Evolutionary conservation across 1,284 basidiomycete species (phyloP), one percentile per base, ranked within the genome.

Genomic region (Apiotrichum sp.): DNA sequence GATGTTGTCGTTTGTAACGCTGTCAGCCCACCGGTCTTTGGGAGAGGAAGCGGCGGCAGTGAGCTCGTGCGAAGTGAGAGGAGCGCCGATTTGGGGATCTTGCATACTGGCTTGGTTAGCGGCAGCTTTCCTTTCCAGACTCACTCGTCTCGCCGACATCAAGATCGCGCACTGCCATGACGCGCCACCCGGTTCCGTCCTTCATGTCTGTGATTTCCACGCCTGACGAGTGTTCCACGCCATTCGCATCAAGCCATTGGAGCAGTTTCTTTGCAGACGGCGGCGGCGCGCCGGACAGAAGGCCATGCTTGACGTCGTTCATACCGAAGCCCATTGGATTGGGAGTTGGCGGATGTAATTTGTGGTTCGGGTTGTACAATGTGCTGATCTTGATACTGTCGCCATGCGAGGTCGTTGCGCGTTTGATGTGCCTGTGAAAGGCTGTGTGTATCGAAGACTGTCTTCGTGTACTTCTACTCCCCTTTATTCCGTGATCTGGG

Each of bases 51-150:
- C n/a, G 59, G 47, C 34, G 59, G 54, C 5, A 66, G 59, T 1
- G 60, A 68, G 34, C 50, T 62, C 5, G 68, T 72, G 9, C 71
- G 65, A 13, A 57, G 61, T 2, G 74, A 76, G 31, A 78, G 66
- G 16, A 77, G 64, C 3, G 70, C 62, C 0, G 58, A 44, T 39
- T 76, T 75, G 6, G 77, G 77, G 2, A 77, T 70, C 36, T 63
- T 60, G 49, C 67, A 74, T 33, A 77, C 77, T 78, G 58, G 1
- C 9, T 40, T 38, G 6, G n/a, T 8, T 16, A 31, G 32, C 44
- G 22, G 9, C 9, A 5, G 44, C 13, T 13, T 5, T 47, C 16
- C 14, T 22, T 10, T 48, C 16, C 2, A 14, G 31, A 31, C 64
- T 48, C 50, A 70, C 61, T 51, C 10, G 58, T 59, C 44, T 58